Evolutionary conservation across 176 grass and related monocot species (phyloP).

Genomic region (Tillandsia fasciculata): DNA sequence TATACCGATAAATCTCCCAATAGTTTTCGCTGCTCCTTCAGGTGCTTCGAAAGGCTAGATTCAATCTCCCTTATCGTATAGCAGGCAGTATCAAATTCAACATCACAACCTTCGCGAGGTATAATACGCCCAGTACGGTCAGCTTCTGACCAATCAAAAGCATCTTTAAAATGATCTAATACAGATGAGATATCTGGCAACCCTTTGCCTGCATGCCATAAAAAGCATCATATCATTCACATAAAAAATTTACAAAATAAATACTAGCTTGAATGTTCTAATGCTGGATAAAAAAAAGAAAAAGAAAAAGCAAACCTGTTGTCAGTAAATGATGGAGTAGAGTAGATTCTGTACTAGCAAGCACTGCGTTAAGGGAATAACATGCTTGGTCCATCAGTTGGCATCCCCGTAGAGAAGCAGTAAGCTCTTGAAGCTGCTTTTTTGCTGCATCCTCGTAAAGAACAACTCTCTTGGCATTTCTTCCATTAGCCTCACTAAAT

Average conservation of each 20-base stretch:
- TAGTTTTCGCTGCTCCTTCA: slow-evolving; percentile 73
- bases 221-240: slow-evolving; percentile 14
- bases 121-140: slow-evolving; percentile 66
- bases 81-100: slow-evolving; percentile 60
- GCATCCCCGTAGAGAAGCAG: slow-evolving; percentile 65
- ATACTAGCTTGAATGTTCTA: background rate
- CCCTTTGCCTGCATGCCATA: slow-evolving; percentile 61
- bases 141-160: slow-evolving; percentile 99
- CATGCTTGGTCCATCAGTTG: slow-evolving; percentile 66
- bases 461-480: slow-evolving; percentile 60
- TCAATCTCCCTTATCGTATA: slow-evolving; percentile 52
- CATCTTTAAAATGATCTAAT: slow-evolving; percentile 67
- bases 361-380: slow-evolving; percentile 43
- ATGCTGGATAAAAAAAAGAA: slow-evolving; percentile 11
- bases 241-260: background rate
- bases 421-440: slow-evolving; percentile 78
- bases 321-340: slow-evolving; percentile 74
- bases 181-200: slow-evolving; percentile 50
- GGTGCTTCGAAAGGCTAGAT: slow-evolving; percentile 45
- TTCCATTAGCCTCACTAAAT: slow-evolving; percentile 46
- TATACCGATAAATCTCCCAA: slow-evolving; percentile 49
- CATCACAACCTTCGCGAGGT: slow-evolving; percentile 76
- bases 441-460: slow-evolving; percentile 94
- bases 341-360: slow-evolving; percentile 39
- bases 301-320: slow-evolving; percentile 39